phyloP scores from a whole-genome alignment of 2,329 filamentous ascomycete species.

The Alternaria postmessia region DNA sequence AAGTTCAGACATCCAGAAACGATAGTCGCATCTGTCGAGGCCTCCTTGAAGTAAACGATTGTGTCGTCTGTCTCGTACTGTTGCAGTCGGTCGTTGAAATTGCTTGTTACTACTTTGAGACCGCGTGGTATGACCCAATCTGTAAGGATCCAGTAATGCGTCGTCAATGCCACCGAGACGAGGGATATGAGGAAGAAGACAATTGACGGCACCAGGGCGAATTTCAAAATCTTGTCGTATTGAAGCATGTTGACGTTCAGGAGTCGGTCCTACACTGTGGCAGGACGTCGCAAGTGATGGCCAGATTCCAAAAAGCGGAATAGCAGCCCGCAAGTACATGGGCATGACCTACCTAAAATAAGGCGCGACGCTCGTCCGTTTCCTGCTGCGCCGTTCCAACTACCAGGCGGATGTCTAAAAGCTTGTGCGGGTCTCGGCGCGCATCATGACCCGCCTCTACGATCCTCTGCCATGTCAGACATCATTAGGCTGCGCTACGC shows the following conservation, averaged over 20 bases:
- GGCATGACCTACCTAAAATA: constrained; percentile 25
- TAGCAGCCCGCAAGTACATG: constrained; percentile 17
- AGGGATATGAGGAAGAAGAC: constrained; percentile 40
- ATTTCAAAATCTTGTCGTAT: constrained; percentile 31
- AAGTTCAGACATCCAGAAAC: constrained; percentile 37
- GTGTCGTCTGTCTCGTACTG: constrained; percentile 32
- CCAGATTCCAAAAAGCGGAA: constrained; percentile 10
- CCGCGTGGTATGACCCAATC: constrained; percentile 38
- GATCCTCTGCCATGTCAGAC: constrained; percentile 9
- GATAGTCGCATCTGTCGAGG: constrained; percentile 39
- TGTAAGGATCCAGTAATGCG: constrained; percentile 42
- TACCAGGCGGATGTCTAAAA: constrained; percentile 14
- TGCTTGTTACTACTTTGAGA: constrained; percentile 24
- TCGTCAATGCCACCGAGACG: constrained; percentile 38
- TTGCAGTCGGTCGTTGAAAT: constrained; percentile 28
- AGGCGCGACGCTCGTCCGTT: constrained; percentile 15
- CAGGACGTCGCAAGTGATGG: constrained; percentile 12
- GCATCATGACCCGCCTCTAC: constrained; percentile 18
- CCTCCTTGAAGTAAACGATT: constrained; percentile 36
- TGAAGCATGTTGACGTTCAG: constrained; percentile 20
- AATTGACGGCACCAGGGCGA: constrained; percentile 34
- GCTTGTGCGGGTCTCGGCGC: constrained; percentile 21
- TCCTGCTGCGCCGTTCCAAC: constrained; percentile 18
- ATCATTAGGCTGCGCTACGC: constrained; percentile 13
- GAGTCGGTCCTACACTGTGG: constrained; percentile 9